A percentile compares a stretch with the other conserved stretches of the same genome.
Evolutionary conservation across 106 monocot genomes (phyloP).

Genomic region (Iris macrosiphon): DNA sequence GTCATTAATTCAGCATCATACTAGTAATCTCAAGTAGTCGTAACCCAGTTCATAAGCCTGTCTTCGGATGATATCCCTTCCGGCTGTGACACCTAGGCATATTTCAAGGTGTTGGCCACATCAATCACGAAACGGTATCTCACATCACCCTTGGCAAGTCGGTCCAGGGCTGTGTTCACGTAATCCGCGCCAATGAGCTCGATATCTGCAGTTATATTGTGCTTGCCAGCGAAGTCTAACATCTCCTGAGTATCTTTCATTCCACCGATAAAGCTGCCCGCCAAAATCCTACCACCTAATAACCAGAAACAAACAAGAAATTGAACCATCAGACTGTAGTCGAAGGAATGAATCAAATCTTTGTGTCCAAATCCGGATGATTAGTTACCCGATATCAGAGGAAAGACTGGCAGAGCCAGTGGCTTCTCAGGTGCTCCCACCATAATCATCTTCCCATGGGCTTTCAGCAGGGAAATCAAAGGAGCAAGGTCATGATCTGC

Average conservation of each 20-base stretch:
- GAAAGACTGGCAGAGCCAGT: conserved; percentile 44
- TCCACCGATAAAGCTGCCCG: conserved; percentile 68
- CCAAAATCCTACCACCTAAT: conserved; percentile 50
- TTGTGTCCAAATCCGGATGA: not conserved
- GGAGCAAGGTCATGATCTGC: conserved; percentile 42
- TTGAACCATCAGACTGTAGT: not conserved
- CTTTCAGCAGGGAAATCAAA: conserved; percentile 48
- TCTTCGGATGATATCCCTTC: too few relatives aligned
- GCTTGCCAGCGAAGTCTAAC: conserved; percentile 76
- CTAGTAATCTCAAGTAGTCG: too few relatives aligned
- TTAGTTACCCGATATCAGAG: conserved; percentile 35
- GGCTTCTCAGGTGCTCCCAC: conserved; percentile 62
- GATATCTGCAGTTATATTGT: conserved; percentile 62
- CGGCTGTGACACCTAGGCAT: too few relatives aligned
- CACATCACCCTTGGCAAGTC: conserved; percentile 59
- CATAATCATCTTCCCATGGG: conserved; percentile 62
- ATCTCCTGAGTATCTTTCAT: conserved; percentile 83
- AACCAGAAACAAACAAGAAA: not conserved
- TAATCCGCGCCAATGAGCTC: conserved; percentile 58
- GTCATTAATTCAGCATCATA: too few relatives aligned
- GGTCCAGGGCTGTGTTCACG: conserved; percentile 60
- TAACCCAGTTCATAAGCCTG: too few relatives aligned
- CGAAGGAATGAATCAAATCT: not conserved
- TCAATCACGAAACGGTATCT: conserved; percentile 85
- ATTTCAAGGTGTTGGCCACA: conserved; percentile 47